Evolutionary conservation across 176 grass and related monocot species (phyloP), one percentile per base, ranked within the genome.

Genomic region (Raddia guianensis): DNA sequence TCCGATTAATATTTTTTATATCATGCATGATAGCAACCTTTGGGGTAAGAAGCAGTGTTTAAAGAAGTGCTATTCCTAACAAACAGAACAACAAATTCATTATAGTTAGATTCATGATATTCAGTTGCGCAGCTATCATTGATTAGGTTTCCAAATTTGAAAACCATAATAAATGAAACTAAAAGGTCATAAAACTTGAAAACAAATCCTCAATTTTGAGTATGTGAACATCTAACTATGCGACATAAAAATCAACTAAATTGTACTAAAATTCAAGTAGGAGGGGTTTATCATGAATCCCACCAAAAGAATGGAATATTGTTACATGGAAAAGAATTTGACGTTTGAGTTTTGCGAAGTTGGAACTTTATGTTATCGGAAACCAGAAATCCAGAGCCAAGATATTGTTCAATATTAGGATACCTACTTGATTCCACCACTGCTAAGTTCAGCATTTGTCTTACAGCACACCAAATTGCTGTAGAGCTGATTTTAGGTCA

Each of bases 391-490:
- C 43, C n/a, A 44, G 47, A 1, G 1, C 37, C 20, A 16, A 63
- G 60, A 82, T 37, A 62, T 37, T 5, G 2, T 32, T 74, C 34
- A 63, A 45, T 5, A 65, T 27, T 13, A 61, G 20, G 27, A 61
- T 79, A 88, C 81, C 81, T 73, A 78, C 32, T 65, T 63, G 49
- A 74, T 75, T 75, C 8, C 49, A 64, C 63, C 76, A 55, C 66
- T 73, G 12, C 42, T 15, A 73, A 52, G 54, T n/a, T 77, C 3
- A 45, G 63, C 57, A 71, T 27, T 54, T 80, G 60, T 66, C 79
- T 67, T 84, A 56, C 70, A 77, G 72, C 68, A 87, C 37, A 34
- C 88, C 86, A 63, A 97, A 86, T 69, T 93, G 73, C 49, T 85
- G 73, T 52, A 97, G 82, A 85, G 81, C 83, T 58, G 82, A 77